phyloP scores from a whole-genome alignment of 306 rosid species.

The Styphnolobium japonicum region DNA sequence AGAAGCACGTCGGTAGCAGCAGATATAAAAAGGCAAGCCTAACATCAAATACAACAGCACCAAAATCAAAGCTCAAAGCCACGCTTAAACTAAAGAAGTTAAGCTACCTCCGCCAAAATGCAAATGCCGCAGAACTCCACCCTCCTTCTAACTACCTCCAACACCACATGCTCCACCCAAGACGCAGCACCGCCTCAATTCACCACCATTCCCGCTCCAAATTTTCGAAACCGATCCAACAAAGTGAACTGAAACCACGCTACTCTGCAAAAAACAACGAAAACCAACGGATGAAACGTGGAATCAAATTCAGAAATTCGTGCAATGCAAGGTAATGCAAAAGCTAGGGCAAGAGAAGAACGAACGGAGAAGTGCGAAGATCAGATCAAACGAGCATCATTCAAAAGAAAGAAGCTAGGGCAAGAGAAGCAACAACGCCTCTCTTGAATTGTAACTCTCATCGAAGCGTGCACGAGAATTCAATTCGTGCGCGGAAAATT shows the following conservation, averaged over 20 bases:
- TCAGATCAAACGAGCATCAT: constrained; percentile 48
- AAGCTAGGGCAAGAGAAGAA: neutral
- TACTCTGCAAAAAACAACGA: constrained; percentile 22
- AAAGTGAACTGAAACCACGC: neutral
- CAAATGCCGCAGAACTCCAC: constrained; percentile 65
- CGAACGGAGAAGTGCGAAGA: constrained; percentile 25
- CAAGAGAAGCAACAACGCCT: no score
- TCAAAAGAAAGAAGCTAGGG: neutral
- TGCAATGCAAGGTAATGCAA: neutral
- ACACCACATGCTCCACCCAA: constrained; percentile 21
- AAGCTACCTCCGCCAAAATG: constrained; percentile 25
- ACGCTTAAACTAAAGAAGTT: neutral
- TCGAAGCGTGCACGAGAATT: neutral
- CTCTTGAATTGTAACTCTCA: no score
- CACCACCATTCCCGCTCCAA: constrained; percentile 28
- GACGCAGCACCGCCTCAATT: constrained; percentile 28
- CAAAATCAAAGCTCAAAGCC: neutral
- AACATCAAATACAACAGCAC: neutral
- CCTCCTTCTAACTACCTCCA: constrained; percentile 30
- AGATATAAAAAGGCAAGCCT: neutral
- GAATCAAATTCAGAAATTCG: constrained; percentile 50
- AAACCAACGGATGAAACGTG: constrained; percentile 8
- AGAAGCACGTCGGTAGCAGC: neutral
- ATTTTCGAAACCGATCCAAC: constrained; percentile 14
- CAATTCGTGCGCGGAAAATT: neutral